Base-by-base conservation (phyloP, 768 basidiomycete genomes). In the Trichaptum fuscoviolaceum region DNA sequence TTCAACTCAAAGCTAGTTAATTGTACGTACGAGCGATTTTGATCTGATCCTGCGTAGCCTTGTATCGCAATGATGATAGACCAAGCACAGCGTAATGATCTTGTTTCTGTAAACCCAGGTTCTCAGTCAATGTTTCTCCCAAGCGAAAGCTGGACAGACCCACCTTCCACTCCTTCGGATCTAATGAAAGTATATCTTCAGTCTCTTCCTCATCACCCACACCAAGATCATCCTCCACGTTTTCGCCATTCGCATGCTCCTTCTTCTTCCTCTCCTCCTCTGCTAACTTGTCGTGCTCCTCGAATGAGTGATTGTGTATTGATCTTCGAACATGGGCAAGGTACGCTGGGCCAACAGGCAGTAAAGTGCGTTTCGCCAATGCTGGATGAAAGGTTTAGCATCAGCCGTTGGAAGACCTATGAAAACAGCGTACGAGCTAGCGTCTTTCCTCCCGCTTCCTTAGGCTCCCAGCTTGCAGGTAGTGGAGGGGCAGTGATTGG, bases 101-200 rank as follows among this genome's bases (percentile, higher is more conserved):
- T 86, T 99, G 97, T 87, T 96, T 95, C 92, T 95, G 71, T 24
- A 62, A 8, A 67, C 20, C 30, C 10, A 52, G 25, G 8, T 62
- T 20, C n/a, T 57, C 20, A 20, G 18, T 6, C 24, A 42, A 35
- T 57, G 57, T 15, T 42, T 15, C 9, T 20, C 52, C 24, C 7
- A 30, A 15, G 10, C 9, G 59, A 7, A 25, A 52, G 34, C 36
- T 24, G 52, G 35, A 65, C 1, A 25, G 20, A 72, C 80, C 57
- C 69, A 92, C 93, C 86, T 99, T 99, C 96, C 97, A 99, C 74
- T 96, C 95, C 78, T 98, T 98, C 7, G 96, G 93, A 80, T 99
- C 96, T n/a, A 88, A 80, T 59, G 80, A 75, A 57, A 95, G 76
- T 62, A 95, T 71, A 25, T 88, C 88, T 2, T 83, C 80, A 23